Percentiles rank a stretch among this genome's conserved stretches.
Evolutionary conservation across 129 eudicot genomes (phyloP).

Genomic region (Lactuca sativa): DNA sequence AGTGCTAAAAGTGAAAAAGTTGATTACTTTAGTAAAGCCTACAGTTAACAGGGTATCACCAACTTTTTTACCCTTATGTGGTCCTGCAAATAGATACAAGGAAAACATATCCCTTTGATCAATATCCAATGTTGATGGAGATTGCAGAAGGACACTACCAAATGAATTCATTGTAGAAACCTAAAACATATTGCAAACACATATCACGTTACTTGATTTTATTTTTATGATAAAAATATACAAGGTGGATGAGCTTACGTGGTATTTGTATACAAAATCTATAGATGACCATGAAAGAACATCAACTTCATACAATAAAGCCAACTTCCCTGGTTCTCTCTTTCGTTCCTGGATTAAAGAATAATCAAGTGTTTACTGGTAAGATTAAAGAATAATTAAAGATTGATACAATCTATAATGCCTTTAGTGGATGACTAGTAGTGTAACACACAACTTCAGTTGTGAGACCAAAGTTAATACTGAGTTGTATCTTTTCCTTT

Average conservation of each 20-base stretch:
- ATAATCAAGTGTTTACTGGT: too few species aligned
- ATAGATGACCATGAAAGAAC: too few species aligned
- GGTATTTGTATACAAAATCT: too few species aligned
- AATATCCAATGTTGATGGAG: constrained; percentile 51
- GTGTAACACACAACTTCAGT: too few species aligned
- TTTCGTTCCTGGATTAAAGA: too few species aligned
- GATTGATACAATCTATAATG: too few species aligned
- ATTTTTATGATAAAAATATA: neutral
- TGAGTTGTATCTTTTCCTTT: too few species aligned
- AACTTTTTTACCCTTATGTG: constrained; percentile 53
- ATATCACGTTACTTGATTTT: neutral
- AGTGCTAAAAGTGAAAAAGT: constrained; percentile 24
- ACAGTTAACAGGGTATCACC: neutral
- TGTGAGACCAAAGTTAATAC: too few species aligned
- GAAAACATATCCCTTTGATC: constrained; percentile 71
- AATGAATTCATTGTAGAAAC: constrained; percentile 43
- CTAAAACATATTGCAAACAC: constrained; percentile 33
- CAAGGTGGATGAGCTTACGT: constrained; percentile 16
- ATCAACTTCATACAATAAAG: too few species aligned
- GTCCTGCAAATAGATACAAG: constrained; percentile 66
- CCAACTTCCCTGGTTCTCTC: too few species aligned
- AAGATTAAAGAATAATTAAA: too few species aligned
- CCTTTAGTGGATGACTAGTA: too few species aligned
- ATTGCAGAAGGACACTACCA: constrained; percentile 60
- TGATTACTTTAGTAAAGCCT: constrained; percentile 2